Percentiles rank a stretch among this genome's conserved stretches.
Conservation (phyloP, 2,329 filamentous ascomycete species). For the Nothophoma quercina region DNA sequence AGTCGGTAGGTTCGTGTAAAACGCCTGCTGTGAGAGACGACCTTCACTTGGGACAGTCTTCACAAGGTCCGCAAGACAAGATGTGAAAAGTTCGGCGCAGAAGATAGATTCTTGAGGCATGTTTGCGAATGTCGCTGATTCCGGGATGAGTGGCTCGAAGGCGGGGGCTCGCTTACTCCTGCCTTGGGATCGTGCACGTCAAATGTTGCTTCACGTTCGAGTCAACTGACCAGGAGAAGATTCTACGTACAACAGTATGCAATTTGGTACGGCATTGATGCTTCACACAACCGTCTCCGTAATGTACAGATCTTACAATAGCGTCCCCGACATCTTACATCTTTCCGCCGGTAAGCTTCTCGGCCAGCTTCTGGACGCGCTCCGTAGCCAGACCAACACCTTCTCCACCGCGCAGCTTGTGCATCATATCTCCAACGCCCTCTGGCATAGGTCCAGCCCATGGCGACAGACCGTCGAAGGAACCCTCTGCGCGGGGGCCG, state of each 20-base stretch:
- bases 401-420: constrained; percentile 47
- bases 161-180: no score
- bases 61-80: no score
- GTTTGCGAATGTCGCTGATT: no score
- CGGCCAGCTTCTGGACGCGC: constrained; percentile 69
- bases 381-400: constrained; percentile 58
- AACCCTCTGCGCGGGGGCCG: constrained; percentile 26
- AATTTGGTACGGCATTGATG: constrained; percentile 2
- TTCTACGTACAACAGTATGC: constrained; percentile 2
- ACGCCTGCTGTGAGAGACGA: no score
- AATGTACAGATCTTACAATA: constrained; percentile 14
- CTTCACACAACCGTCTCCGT: neutral
- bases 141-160: no score
- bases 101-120: no score
- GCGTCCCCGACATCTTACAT: constrained; percentile 29
- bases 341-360: constrained; percentile 73
- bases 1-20: no score
- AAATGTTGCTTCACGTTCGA: no score
- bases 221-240: no score
- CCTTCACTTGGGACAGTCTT: no score
- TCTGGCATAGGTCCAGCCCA: constrained; percentile 44
- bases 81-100: no score
- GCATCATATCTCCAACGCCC: constrained; percentile 42
- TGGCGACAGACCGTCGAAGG: constrained; percentile 38
- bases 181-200: no score